Conservation (phyloP, 805 yeast genomes). For the Yarrowia sp. region DNA sequence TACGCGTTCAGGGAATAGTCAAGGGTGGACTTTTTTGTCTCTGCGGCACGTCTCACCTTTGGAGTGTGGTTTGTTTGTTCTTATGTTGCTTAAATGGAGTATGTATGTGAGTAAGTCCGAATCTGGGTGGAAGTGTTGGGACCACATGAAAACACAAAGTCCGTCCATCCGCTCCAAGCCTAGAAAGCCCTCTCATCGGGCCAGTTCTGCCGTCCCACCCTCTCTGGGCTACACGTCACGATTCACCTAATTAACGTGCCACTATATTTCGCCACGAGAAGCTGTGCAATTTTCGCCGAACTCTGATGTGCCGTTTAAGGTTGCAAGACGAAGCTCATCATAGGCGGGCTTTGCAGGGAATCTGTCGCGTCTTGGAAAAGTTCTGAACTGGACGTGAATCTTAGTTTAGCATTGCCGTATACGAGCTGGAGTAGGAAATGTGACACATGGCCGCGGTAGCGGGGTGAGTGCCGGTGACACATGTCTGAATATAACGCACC, state of each 20-base stretch:
- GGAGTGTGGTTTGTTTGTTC: not conserved
- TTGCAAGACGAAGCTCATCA: not conserved
- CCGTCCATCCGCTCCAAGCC: too few species aligned
- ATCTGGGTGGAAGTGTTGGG: too few species aligned
- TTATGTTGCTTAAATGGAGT: conserved; percentile 9
- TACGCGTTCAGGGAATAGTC: not conserved
- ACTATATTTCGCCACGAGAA: not conserved
- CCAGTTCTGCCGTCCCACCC: too few species aligned
- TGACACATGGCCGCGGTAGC: not conserved
- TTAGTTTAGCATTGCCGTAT: not conserved
- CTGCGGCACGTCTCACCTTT: not conserved
- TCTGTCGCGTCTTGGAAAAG: not conserved
- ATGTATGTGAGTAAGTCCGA: not conserved
- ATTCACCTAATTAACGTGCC: not conserved
- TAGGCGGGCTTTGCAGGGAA: not conserved
- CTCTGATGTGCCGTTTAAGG: not conserved
- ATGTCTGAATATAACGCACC: too few species aligned
- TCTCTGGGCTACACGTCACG: too few species aligned
- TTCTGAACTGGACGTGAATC: too few species aligned
- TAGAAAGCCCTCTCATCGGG: too few species aligned
- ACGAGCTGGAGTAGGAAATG: not conserved
- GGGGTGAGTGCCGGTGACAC: not conserved
- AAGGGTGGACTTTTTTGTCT: not conserved
- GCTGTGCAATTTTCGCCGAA: not conserved
- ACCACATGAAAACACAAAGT: too few species aligned